Base-by-base conservation (phyloP, 2,329 filamentous ascomycete species). In the Sordariomycetes sp. region DNA sequence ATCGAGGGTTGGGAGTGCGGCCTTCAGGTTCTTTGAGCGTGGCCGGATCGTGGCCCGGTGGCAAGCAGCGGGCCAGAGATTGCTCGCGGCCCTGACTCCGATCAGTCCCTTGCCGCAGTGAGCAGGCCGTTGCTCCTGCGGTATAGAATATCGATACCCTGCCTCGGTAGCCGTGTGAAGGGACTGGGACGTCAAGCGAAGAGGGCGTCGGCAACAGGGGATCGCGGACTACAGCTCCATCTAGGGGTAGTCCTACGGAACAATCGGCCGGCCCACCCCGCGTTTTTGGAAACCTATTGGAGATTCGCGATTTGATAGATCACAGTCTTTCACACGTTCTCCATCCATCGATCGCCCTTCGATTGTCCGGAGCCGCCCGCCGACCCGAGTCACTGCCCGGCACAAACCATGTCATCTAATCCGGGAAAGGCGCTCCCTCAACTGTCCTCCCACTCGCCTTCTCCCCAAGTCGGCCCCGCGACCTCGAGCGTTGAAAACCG, bases 351-450 rank as follows among this genome's bases (percentile, higher is more conserved):
- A 24, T 53, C 20, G 34, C 52, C 28, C 10, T 34, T 13, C 34
- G 10, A 52, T 15, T 34, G 34, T 15, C 22, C 32, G 52, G 28
- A 34, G n/a, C 45, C 22, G n/a, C 45, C n/a, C 22, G 22, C 22
- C 45, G 12, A 24, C 45, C 8, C 45, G 8, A 50, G 22, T 50
- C n/a, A 6, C n/a, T 34, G 10, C 35, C 25, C 35, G 57, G 32
- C 48, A 32, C 55, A 12, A 57, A 28, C 51, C 39, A 51, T 53
- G 53, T 54, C 54, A 56, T 57, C 58, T 36, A 53, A 55, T 20
- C 50, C 48, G 70, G 78, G 76, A 69, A 82, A 82, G 72, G 74
- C 77, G 68, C 74, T 77, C 62, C 70, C 77, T 55, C 62, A 72
- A 57, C 64, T 74, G 50, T 65, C 72, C 48, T 73, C 70, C 54